Evolutionary conservation across 2,329 filamentous ascomycete genomes (phyloP).

Genomic region (Penicillium sp.): DNA sequence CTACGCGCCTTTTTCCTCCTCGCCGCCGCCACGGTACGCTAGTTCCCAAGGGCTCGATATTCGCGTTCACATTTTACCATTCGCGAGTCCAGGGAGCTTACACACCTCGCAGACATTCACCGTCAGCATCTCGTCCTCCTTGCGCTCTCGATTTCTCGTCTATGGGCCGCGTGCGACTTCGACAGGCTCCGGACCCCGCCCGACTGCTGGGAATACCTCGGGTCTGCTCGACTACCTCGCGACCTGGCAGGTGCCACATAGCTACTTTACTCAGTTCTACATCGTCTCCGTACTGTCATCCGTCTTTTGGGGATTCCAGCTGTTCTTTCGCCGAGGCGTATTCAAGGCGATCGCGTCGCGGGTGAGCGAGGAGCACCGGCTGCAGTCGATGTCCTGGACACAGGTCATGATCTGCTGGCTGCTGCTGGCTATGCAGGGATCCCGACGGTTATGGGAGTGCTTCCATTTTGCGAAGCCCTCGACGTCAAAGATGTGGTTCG

Average conservation of each 20-base stretch:
- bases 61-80: background rate
- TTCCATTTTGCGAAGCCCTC: constrained; percentile 61
- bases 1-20: constrained; percentile 38
- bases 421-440: constrained; percentile 71
- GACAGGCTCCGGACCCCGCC: constrained; percentile 9
- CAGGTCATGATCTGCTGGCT: constrained; percentile 65
- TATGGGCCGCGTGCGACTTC: constrained; percentile 55
- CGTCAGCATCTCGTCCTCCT: constrained; percentile 48
- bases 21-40: constrained; percentile 37
- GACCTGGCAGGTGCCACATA: constrained; percentile 68
- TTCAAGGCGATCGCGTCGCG: constrained; percentile 49
- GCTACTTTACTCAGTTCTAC: constrained; percentile 89
- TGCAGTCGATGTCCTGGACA: constrained; percentile 52
- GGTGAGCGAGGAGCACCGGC: constrained; percentile 34
- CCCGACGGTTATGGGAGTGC: constrained; percentile 72
- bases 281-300: constrained; percentile 64
- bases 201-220: constrained; percentile 11
- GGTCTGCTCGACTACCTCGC: constrained; percentile 50
- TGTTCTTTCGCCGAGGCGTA: constrained; percentile 51
- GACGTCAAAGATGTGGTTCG: constrained; percentile 74
- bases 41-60: constrained; percentile 9
- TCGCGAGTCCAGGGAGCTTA: background rate
- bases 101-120: constrained; percentile 42
- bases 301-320: constrained; percentile 67
- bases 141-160: constrained; percentile 54